Conservation (phyloP, 345 rosid species). For the Anastatica hierochuntica region DNA sequence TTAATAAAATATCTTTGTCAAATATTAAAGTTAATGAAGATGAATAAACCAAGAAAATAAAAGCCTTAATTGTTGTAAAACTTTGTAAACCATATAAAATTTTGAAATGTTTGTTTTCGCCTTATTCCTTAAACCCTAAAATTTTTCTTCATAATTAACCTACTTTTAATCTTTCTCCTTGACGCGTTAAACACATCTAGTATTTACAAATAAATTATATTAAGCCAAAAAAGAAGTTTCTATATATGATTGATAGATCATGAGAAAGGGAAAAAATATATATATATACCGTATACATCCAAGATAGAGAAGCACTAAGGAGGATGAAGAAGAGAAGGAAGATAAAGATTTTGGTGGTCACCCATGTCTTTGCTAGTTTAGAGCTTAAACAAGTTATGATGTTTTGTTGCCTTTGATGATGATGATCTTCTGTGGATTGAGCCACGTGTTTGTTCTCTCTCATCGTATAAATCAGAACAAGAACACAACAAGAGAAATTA, state of each 20-base stretch:
- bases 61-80: too few species aligned
- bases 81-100: too few species aligned
- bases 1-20: too few species aligned
- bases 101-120: too few species aligned
- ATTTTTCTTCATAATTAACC: neutral
- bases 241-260: neutral
- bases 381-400: slow-evolving; percentile 4
- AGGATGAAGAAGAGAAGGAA: slow-evolving; percentile 27
- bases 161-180: neutral
- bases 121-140: too few species aligned
- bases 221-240: too few species aligned
- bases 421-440: slow-evolving; percentile 6
- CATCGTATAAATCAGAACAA: slow-evolving; percentile 17
- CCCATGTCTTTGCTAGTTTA: slow-evolving; percentile 24
- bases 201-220: neutral
- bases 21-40: too few species aligned
- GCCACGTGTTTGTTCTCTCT: slow-evolving; percentile 3
- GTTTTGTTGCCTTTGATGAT: slow-evolving; percentile 13
- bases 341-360: slow-evolving; percentile 18
- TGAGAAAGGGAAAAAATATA: neutral
- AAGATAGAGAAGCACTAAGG: slow-evolving; percentile 23
- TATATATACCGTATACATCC: slow-evolving; percentile 27
- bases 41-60: too few species aligned
- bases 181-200: neutral
- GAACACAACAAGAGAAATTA: neutral